phyloP scores from a whole-genome alignment of 305 asterid species.

The Ajuga reptans region DNA sequence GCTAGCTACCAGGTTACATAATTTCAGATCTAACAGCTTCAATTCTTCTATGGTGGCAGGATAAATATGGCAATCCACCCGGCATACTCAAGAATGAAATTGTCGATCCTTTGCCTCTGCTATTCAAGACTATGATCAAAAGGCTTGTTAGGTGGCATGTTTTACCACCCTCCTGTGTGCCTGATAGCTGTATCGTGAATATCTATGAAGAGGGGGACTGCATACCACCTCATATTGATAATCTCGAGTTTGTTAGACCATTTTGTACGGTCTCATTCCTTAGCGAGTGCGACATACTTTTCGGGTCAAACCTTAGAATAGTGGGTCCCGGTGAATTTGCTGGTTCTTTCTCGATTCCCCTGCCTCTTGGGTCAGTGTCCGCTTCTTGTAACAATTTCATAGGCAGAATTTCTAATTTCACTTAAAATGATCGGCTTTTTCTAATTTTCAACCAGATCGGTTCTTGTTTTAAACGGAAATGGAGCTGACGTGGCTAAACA shows the following conservation, averaged over 20 bases:
- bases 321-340: conserved; percentile 66
- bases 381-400: not conserved
- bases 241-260: conserved; percentile 82
- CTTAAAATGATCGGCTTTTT: not conserved
- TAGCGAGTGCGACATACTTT: conserved; percentile 69
- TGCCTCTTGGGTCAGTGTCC: conserved; percentile 82
- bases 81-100: conserved; percentile 59
- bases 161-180: conserved; percentile 77
- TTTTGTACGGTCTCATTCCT: conserved; percentile 90
- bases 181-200: conserved; percentile 91
- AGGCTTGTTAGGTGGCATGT: conserved; percentile 84
- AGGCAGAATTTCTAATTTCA: not conserved
- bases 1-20: not conserved
- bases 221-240: conserved; percentile 93
- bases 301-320: conserved; percentile 66
- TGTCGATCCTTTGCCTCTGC: conserved; percentile 77
- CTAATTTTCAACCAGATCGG: conserved; percentile 56
- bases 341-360: conserved; percentile 52
- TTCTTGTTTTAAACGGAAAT: conserved; percentile 81
- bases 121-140: conserved; percentile 73
- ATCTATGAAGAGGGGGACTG: conserved; percentile 89
- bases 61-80: conserved; percentile 74
- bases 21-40: not conserved
- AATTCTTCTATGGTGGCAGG: conserved; percentile 39
- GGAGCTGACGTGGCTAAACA: conserved; percentile 96